Percentiles rank a stretch among this genome's conserved stretches.
phyloP scores from a whole-genome alignment of 2,329 filamentous ascomycete genomes.

The Keithomyces neogunnii region DNA sequence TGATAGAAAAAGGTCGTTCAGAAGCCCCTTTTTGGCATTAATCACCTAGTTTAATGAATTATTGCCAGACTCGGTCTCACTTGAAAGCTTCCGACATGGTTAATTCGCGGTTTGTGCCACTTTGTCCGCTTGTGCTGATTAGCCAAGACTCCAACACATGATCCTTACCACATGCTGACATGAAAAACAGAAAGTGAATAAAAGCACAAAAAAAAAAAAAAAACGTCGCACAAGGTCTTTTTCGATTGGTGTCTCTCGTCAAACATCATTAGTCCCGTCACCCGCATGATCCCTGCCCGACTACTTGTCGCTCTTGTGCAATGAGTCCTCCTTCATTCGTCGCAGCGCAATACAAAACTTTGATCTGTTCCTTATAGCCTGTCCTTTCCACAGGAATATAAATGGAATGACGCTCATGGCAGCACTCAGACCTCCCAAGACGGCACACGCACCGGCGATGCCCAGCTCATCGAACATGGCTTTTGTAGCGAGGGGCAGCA shows the following conservation, averaged over 20 bases:
- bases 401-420: conserved; percentile 43
- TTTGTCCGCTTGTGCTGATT: too few relatives aligned
- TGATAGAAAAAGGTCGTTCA: not conserved
- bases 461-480: conserved; percentile 40
- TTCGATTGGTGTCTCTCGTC: not conserved
- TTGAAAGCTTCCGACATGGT: too few relatives aligned
- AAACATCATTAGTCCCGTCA: not conserved
- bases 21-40: not conserved
- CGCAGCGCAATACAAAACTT: conserved; percentile 54
- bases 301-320: conserved; percentile 27
- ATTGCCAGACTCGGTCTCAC: not conserved
- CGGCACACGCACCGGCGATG: conserved; percentile 41
- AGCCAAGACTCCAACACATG: too few relatives aligned
- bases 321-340: conserved; percentile 39
- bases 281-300: conserved; percentile 11
- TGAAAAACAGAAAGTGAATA: too few relatives aligned
- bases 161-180: too few relatives aligned
- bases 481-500: conserved; percentile 47
- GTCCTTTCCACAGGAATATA: conserved; percentile 46
- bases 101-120: too few relatives aligned
- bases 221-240: too few relatives aligned
- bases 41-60: not conserved
- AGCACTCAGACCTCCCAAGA: conserved; percentile 41
- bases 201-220: too few relatives aligned
- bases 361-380: conserved; percentile 45